Conservation (phyloP, 179 eudicot species). For the Silene vulgaris region DNA sequence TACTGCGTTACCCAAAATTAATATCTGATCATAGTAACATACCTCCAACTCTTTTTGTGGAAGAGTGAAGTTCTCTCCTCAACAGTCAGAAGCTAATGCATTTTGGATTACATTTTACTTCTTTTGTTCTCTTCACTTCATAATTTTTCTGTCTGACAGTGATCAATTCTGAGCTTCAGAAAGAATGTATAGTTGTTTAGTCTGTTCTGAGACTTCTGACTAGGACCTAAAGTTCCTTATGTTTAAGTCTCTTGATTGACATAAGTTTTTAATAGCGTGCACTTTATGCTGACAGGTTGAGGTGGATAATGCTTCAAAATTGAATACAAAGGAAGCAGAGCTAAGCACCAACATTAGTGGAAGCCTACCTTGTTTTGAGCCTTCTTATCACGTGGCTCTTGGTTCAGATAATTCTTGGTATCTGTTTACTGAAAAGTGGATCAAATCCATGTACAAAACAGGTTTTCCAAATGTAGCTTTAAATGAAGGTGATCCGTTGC, state of each 20-base stretch:
- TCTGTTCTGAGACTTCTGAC: background rate
- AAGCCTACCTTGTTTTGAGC: slow-evolving; percentile 33
- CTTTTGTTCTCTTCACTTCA: background rate
- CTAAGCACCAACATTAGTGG: slow-evolving; percentile 24
- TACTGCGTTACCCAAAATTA: background rate
- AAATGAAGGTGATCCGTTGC: slow-evolving; percentile 65
- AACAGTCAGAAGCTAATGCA: slow-evolving; percentile 2
- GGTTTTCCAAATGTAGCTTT: slow-evolving; percentile 86
- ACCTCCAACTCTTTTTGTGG: background rate
- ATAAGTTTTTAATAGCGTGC: background rate
- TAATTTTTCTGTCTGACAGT: background rate
- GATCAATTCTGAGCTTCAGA: slow-evolving; percentile 2
- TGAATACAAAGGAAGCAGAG: slow-evolving; percentile 32
- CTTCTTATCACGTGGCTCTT: slow-evolving; percentile 85
- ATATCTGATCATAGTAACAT: background rate
- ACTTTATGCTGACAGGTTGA: slow-evolving; percentile 43
- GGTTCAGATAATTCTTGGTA: slow-evolving; percentile 99
- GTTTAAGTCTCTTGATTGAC: slow-evolving; percentile 15
- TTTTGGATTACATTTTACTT: background rate
- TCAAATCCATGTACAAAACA: slow-evolving; percentile 66
- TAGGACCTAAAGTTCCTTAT: slow-evolving; percentile 1
- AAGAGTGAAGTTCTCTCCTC: slow-evolving; percentile 5
- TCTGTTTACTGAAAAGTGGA: slow-evolving; percentile 95
- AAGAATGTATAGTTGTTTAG: background rate
- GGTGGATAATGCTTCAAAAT: slow-evolving; percentile 41